Evolutionary conservation across 208 protist genomes (phyloP), one percentile per base, ranked within the genome.

Genomic region (Angomonas desouzai): DNA sequence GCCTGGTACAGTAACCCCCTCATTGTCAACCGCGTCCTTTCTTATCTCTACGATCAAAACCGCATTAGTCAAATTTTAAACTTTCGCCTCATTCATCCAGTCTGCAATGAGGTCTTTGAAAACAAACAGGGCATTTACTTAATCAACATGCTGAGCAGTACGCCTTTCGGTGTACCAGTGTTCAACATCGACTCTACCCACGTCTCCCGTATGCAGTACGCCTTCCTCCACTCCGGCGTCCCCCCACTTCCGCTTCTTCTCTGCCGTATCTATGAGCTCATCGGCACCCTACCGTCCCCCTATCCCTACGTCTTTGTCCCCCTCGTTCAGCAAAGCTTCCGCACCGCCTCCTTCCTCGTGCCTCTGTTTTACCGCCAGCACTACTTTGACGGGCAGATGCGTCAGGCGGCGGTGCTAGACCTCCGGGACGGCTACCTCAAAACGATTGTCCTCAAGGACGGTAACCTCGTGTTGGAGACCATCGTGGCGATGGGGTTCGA

Each of bases 271-370:
- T 85, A 81, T 67, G 82, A 89, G 60, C 74, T 71, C 20, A 72
- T 85, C 43, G 78, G 82, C 33, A 74, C 71, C 48, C 63, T 89
- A 30, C 77, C 72, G 28, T 81, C 73, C 0, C 82, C 78, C 11
- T 89, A 79, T 61, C 82, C 76, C 2, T 85, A 77, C 40, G 73
- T 85, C n/a, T 49, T 67, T 4, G 72, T 83, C 13, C 78, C 78
- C 27, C 51, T 83, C 22, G 57, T 70, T 51, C 74, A 79, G 66
- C 78, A 89, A 69, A 72, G 76, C 18, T 81, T 89, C 53, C 74
- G 82, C 49, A 70, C 85, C 33, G 48, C 75, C 1, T 61, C 70
- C 2, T 79, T 75, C 40, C 73, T 83, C 32, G 51, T 85, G 0
- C 76, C 78, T 0, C 56, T 89, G 49, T 85, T 77, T 43, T 81